Base-by-base conservation (phyloP, 2,329 filamentous ascomycete species). In the Sarocladium strictum region DNA sequence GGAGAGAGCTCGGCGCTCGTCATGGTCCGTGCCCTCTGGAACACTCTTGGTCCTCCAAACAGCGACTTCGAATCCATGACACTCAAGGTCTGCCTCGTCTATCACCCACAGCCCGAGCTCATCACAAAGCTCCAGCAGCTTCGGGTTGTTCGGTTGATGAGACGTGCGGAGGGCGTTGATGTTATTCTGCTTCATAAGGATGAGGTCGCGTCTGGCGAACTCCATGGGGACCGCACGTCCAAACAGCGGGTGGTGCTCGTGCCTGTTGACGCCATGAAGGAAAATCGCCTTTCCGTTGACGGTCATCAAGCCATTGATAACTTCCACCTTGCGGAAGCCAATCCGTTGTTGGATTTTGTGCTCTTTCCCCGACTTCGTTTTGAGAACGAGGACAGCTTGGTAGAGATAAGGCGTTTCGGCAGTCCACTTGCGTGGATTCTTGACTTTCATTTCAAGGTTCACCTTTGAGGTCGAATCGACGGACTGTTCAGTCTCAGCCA, bases 131-230 rank as follows among this genome's bases (percentile, higher is more conserved):
- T 82, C 80, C 26, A 83, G 80, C 2, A 87, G 62, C 2, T 72
- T 70, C 1, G 80, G 77, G 59, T 87, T 77, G 14, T 80, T 83
- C 0, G 84, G 83, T 57, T 89, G 84, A 63, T 90, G 86, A 1
- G 80, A 85, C 51, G 80, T 85, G 0, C 86, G 81, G 3, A 90
- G 74, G 0, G 86, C 82, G 58, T 90, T 90, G 69, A 89, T 77
- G 61, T 89, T 89, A 71, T 87, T 78, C 3, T 69, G 72, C 66
- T 90, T 89, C 85, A 89, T 89, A 3, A 83, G 70, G 2, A 84
- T 62, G 1, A 89, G 71, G 59, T 90, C 86, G 12, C 73, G 68
- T 53, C 77, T 73, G 60, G 89, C 76, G 14, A 79, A 81, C 0
- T 80, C 76, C 6, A 80, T 67, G 0, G 84, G 83, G 0, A 88